Evolutionary conservation across 2,329 filamentous ascomycete species (phyloP).

Genomic region (Fusarium anguioides): DNA sequence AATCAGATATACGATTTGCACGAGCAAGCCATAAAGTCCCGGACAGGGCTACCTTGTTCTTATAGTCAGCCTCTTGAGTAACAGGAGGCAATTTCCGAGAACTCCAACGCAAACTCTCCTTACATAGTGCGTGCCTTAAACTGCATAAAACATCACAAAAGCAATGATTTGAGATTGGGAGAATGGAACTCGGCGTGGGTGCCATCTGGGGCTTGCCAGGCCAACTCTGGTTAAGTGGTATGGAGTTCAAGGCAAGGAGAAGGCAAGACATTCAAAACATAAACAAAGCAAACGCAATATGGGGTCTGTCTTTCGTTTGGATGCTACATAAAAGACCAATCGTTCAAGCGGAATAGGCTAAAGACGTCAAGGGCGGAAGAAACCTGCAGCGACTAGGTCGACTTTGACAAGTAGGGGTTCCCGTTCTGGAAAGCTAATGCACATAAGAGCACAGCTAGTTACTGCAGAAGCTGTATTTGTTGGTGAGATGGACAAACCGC

Average conservation of each 20-base stretch:
- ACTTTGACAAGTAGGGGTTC: constrained; percentile 22
- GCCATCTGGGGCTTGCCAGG: constrained; percentile 31
- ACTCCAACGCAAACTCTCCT: constrained; percentile 25
- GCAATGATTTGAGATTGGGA: constrained; percentile 29
- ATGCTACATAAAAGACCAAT: constrained; percentile 26
- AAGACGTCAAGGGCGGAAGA: constrained; percentile 39
- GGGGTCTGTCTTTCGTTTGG: not conserved
- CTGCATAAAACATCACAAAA: constrained; percentile 26
- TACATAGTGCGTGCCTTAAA: constrained; percentile 34
- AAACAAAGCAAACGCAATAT: constrained; percentile 24
- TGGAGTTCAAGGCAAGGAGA: constrained; percentile 44
- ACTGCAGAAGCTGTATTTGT: constrained; percentile 11
- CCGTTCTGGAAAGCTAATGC: constrained; percentile 22
- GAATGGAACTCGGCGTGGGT: constrained; percentile 28
- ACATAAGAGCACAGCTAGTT: constrained; percentile 16
- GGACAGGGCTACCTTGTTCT: constrained; percentile 32
- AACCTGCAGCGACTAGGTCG: constrained; percentile 36
- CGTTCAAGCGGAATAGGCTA: constrained; percentile 15
- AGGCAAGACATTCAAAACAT: constrained; percentile 40
- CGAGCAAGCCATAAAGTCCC: constrained; percentile 12
- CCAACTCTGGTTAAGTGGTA: constrained; percentile 42
- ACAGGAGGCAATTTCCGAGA: constrained; percentile 17
- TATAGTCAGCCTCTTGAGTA: constrained; percentile 14
- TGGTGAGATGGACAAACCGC: constrained; percentile 8
- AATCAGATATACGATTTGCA: constrained; percentile 18